Evolutionary conservation across 768 basidiomycete species (phyloP), one percentile per base, ranked within the genome.

Genomic region (Rhizopogon sp.): DNA sequence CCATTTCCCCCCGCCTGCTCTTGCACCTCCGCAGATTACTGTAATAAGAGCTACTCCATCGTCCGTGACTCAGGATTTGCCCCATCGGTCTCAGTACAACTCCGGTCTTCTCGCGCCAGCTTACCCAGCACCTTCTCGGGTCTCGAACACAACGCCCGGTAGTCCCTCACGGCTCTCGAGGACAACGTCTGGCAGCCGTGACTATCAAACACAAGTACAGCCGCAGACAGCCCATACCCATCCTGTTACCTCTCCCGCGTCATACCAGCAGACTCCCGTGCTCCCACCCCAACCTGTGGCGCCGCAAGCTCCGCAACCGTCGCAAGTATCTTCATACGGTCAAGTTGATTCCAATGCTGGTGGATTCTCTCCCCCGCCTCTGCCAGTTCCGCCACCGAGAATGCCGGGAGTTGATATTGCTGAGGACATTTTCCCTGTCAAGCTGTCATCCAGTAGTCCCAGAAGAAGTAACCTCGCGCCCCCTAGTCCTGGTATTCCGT

Each of bases 21-120:
- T 43, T 22, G 62, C 50, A 39, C 64, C 59, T 25, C 68, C 68
- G 3, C 68, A 71, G 47, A 70, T 70, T 16, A 61, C 68, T 25
- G 59, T 70, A 17, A 64, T 70, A 10, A 66, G 62, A 28, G 66
- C 68, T 46, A 71, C 68, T 20, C 68, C 68, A 4, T 20, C 61
- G 17, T 41, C 60, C 13, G 39, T 52, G 14, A 20, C 47, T 25
- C 56, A 54, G 20, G 61, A 71, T 8, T 52, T 70, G n/a, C 68
- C 68, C 9, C 57, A 52, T 9, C 45, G 61, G 7, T 46, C 49
- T 39, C 60, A 52, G 37, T 53, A 70, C 39, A 59, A 70, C 53
- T 55, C 61, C 51, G 39, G 50, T 28, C 44, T 71, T 1, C 66
- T 70, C 41, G 64, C 54, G 0, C 68, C 68, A 20, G 54, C 68